Percentiles rank a stretch among this genome's conserved stretches.
These are phyloP conservation scores for Chrysosphaeria jannelii DNA, from an alignment of 2,329 filamentous ascomycete species.

Conservation along the genomic window DNA sequence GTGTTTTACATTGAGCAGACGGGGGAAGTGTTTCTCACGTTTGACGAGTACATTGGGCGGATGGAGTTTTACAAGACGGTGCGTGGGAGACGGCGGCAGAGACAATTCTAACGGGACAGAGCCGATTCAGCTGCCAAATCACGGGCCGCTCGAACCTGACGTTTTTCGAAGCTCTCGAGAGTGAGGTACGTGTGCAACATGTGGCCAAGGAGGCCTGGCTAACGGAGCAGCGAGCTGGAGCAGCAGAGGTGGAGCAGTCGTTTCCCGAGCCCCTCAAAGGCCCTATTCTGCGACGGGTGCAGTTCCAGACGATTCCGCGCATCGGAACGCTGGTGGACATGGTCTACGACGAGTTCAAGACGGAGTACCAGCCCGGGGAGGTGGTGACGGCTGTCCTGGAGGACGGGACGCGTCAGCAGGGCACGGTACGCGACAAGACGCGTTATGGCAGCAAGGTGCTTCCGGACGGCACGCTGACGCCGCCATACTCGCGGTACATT, in stretches of 20 bases:
- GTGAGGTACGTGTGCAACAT: constrained; percentile 34
- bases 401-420: constrained; percentile 38
- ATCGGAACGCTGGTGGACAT: constrained; percentile 53
- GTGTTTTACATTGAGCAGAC: constrained; percentile 81
- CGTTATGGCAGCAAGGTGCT: constrained; percentile 32
- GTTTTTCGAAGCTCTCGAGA: constrained; percentile 77
- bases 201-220: not conserved
- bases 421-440: constrained; percentile 60
- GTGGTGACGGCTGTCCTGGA: constrained; percentile 42
- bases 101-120: constrained; percentile 15
- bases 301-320: constrained; percentile 66
- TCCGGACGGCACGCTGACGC: constrained; percentile 37
- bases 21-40: constrained; percentile 64
- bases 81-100: too few relatives aligned
- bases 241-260: constrained; percentile 63
- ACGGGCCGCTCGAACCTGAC: constrained; percentile 74
- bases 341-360: constrained; percentile 52
- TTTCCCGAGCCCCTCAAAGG: constrained; percentile 82
- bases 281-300: constrained; percentile 67
- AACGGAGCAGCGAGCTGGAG: constrained; percentile 32
- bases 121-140: constrained; percentile 82
- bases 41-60: constrained; percentile 61
- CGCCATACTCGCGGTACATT: constrained; percentile 51
- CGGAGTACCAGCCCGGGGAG: constrained; percentile 76
- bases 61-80: constrained; percentile 89